Evolutionary conservation across 2,329 filamentous ascomycete species (phyloP).

Genomic region (Helicocarpus griseus): DNA sequence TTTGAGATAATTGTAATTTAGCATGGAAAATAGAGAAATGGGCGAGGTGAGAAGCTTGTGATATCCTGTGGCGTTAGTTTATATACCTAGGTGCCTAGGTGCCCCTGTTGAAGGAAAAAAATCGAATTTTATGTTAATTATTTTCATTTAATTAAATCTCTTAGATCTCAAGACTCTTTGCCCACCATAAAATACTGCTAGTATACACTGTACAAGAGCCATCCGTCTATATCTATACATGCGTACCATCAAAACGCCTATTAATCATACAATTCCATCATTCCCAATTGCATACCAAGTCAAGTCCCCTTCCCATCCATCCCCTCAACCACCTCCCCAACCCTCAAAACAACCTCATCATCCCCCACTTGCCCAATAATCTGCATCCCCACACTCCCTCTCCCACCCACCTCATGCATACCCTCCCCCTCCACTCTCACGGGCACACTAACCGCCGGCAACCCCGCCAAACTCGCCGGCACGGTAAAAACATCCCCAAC

Average conservation of each 20-base stretch:
- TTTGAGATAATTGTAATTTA: no score
- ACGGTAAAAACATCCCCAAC: constrained; percentile 95
- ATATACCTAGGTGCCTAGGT: no score
- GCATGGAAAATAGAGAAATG: no score
- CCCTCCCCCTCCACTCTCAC: constrained; percentile 31
- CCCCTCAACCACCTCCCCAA: constrained; percentile 27
- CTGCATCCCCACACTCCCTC: constrained; percentile 30
- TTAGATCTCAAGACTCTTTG: no score
- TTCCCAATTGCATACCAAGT: no score
- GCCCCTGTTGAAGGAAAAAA: no score
- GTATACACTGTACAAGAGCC: no score
- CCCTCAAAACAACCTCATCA: constrained; percentile 32
- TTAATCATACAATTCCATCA: not conserved
- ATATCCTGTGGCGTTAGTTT: no score
- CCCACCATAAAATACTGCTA: no score
- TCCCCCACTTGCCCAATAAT: constrained; percentile 40
- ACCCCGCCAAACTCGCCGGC: constrained; percentile 80
- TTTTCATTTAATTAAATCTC: no score
- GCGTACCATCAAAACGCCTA: not conserved
- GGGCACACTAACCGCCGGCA: constrained; percentile 82
- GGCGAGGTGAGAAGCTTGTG: no score
- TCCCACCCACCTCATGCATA: constrained; percentile 1
- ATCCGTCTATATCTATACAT: not conserved
- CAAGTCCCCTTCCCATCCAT: not conserved
- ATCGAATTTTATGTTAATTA: no score